Evolutionary conservation across 352 stramenopile species (phyloP), one percentile per base, ranked within the genome.

Genomic region (Pythium phragmitis): DNA sequence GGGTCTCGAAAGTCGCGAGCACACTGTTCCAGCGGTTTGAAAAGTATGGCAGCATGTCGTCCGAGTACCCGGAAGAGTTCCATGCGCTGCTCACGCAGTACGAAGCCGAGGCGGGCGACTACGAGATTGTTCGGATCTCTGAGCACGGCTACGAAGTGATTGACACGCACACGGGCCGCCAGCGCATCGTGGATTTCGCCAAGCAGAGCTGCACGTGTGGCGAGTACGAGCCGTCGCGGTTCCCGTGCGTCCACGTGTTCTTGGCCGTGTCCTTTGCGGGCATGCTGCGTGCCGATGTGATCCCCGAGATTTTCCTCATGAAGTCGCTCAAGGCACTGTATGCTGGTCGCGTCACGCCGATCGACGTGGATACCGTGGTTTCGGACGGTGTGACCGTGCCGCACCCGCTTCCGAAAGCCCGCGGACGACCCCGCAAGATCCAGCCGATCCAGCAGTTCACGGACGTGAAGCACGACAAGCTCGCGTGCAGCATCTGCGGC

Each of bases 121-220:
- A 77, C 63, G 82, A 91, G 55, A 77, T 92, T 2, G 72, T 91
- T 1, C 84, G 82, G 9, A 81, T 89, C 8, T 74, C 80, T 0
- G 84, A 92, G 54, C 80, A 80, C 45, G 79, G 80, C 13, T 92
- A 85, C 53, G 84, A 92, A 63, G 79, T 92, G n/a, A 86, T 92
- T 23, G 75, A 91, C 39, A 72, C 81, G 41, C 78, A 87, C 50
- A 82, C 81, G 0, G 79, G 84, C 1, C 71, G 76, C 6, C 81
- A 87, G 50, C 73, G 84, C 13, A 81, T 92, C 13, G 81, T 92
- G 12, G 83, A 92, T 62, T 91, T 92, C 57, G 70, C 70, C 42
- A 87, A 88, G 56, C 81, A 91, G 43, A 87, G 67, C 4, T 92
- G 84, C 66, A 87, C 84, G 4, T 92, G 84, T 41, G 84, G 84